These are phyloP conservation scores for Cyberlindnera saturnus DNA, from an alignment of 805 yeast genomes.

Conservation along the genomic window DNA sequence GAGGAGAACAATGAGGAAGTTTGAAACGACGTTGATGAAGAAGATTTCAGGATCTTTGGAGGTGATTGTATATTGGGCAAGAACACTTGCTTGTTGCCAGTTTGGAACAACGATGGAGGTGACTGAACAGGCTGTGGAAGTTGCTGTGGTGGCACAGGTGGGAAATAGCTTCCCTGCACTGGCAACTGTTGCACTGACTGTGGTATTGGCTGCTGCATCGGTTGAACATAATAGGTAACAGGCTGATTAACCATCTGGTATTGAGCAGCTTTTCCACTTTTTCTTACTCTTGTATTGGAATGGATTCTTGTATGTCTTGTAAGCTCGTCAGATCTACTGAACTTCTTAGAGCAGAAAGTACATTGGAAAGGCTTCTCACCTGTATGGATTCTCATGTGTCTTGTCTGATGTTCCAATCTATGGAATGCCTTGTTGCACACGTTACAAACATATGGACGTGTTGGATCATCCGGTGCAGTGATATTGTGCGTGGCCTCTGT, in stretches of 20 bases:
- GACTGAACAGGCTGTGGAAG: slow-evolving; percentile 7
- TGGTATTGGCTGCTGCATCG: slow-evolving; percentile 5
- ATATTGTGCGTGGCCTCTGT: background rate
- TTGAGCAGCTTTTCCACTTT: slow-evolving; percentile 28
- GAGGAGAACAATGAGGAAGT: slow-evolving; percentile 21
- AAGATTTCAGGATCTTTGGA: slow-evolving; percentile 24
- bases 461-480: slow-evolving; percentile 10
- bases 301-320: slow-evolving; percentile 84
- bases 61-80: slow-evolving; percentile 25
- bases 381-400: slow-evolving; percentile 89
- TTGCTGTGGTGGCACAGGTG: slow-evolving; percentile 6
- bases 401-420: slow-evolving; percentile 83
- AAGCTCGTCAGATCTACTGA: slow-evolving; percentile 77
- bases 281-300: slow-evolving; percentile 46
- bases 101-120: slow-evolving; percentile 15
- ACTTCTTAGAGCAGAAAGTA: slow-evolving; percentile 70
- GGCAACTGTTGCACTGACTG: background rate
- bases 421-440: slow-evolving; percentile 83
- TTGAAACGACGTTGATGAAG: slow-evolving; percentile 21
- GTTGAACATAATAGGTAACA: slow-evolving; percentile 22
- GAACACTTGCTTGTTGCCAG: slow-evolving; percentile 13
- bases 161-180: background rate
- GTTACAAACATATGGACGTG: slow-evolving; percentile 78
- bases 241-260: slow-evolving; percentile 19
- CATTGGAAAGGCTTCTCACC: slow-evolving; percentile 91